Percentiles rank a stretch among this genome's conserved stretches.
These are phyloP conservation scores for Xylaria hypoxylon DNA, from an alignment of 2,329 filamentous ascomycete genomes.

Conservation along the genomic window DNA sequence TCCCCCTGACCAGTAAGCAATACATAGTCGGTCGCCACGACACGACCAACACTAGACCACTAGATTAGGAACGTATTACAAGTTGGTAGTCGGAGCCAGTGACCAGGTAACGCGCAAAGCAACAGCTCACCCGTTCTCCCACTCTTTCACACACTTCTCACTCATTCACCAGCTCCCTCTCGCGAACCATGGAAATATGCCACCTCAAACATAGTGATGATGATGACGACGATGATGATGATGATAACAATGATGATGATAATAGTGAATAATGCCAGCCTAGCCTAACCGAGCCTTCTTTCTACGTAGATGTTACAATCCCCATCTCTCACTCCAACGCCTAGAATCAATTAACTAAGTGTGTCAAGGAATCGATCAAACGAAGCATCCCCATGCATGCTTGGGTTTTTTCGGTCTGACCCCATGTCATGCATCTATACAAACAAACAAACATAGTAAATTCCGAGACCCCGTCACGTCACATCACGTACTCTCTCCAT, in stretches of 20 bases:
- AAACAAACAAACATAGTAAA: constrained; percentile 35
- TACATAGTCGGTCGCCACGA: too few relatives aligned
- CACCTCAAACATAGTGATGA: not conserved
- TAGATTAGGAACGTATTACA: too few relatives aligned
- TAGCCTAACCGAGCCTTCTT: not conserved
- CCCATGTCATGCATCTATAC: constrained; percentile 42
- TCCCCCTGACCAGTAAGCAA: too few relatives aligned
- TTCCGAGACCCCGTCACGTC: constrained; percentile 16
- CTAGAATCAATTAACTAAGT: not conserved
- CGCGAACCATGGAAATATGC: not conserved
- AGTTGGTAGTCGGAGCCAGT: too few relatives aligned
- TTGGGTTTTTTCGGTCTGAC: constrained; percentile 12
- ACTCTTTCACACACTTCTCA: too few relatives aligned
- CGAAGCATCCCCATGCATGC: not conserved
- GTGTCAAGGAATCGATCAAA: constrained; percentile 1
- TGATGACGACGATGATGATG: constrained; percentile 27
- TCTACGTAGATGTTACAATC: constrained; percentile 32
- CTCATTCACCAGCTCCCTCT: not conserved
- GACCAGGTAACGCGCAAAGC: too few relatives aligned
- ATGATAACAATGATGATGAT: constrained; percentile 32
- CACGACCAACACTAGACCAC: too few relatives aligned
- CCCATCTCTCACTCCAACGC: constrained; percentile 24
- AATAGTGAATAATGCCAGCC: constrained; percentile 37
- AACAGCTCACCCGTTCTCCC: too few relatives aligned
- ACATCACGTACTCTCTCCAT: constrained; percentile 1